Conservation (phyloP, 768 basidiomycete species). For the Lactarius psammicola region DNA sequence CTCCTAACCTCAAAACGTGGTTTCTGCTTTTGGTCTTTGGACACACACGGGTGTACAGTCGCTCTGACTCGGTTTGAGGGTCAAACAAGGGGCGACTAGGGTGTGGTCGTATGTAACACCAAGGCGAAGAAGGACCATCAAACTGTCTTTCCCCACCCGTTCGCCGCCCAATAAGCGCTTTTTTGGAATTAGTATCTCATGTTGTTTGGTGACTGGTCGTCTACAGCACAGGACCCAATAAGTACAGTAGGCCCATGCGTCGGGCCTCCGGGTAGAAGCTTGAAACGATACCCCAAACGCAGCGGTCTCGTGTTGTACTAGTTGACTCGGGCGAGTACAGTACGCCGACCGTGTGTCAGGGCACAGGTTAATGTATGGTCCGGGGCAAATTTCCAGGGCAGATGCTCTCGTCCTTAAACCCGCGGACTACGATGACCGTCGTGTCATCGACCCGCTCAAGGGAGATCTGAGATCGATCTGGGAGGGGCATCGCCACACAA, state of each 20-base stretch:
- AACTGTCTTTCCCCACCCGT: not conserved
- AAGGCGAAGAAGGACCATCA: not conserved
- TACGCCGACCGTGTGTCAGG: not conserved
- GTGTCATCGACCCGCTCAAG: not conserved
- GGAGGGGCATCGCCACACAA: not conserved
- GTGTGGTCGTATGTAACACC: too few relatives aligned
- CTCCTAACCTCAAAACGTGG: slow-evolving; percentile 7
- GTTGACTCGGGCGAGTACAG: not conserved
- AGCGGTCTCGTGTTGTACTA: not conserved
- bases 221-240: not conserved
- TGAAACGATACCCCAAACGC: not conserved
- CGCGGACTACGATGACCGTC: not conserved
- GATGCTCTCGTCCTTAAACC: not conserved
- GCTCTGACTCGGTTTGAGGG: not conserved
- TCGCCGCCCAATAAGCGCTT: slow-evolving; percentile 12
- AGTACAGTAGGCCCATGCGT: not conserved
- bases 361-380: not conserved
- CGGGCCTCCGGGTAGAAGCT: not conserved
- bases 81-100: not conserved
- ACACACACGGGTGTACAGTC: not conserved
- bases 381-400: not conserved
- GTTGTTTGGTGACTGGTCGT: not conserved
- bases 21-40: not conserved
- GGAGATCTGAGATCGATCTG: not conserved
- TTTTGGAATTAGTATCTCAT: not conserved